A percentile compares a stretch with the other conserved stretches of the same genome.
Evolutionary conservation across 2,329 filamentous ascomycete species (phyloP).

Genomic region (Cyanodermella asteris): DNA sequence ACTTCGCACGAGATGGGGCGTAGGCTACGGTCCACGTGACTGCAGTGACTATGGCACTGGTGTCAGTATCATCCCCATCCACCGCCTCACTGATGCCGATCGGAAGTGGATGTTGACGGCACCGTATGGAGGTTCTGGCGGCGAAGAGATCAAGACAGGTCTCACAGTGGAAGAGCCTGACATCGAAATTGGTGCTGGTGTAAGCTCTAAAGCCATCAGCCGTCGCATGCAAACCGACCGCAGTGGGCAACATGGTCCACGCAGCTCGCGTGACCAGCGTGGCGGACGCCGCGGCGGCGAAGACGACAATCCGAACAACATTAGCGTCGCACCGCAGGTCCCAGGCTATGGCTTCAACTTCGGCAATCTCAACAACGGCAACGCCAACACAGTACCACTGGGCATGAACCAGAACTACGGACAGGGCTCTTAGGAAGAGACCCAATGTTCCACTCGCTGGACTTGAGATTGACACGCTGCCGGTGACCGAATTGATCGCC

Average conservation of each 20-base stretch:
- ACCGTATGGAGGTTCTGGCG: conserved; percentile 80
- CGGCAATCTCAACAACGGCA: conserved; percentile 13
- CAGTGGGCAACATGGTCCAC: conserved; percentile 26
- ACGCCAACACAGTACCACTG: too few species aligned
- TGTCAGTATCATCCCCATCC: conserved; percentile 80
- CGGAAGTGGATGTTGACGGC: conserved; percentile 93
- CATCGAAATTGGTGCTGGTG: conserved; percentile 93
- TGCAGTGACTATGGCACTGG: conserved; percentile 91
- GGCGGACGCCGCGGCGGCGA: conserved; percentile 5
- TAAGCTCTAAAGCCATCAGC: conserved; percentile 61
- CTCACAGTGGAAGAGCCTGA: conserved; percentile 92
- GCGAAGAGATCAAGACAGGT: conserved; percentile 54
- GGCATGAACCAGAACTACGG: too few species aligned
- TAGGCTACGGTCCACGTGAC: conserved; percentile 88
- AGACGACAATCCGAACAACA: conserved; percentile 16
- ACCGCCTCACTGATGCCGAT: conserved; percentile 83
- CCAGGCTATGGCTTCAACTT: conserved; percentile 33
- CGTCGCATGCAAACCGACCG: conserved; percentile 29
- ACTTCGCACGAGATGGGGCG: conserved; percentile 83
- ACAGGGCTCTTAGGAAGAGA: too few species aligned
- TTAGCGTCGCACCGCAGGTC: conserved; percentile 30
- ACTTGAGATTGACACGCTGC: too few species aligned
- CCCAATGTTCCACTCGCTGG: too few species aligned
- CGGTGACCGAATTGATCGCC: too few species aligned
- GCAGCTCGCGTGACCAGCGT: conserved; percentile 19